A percentile compares a stretch with the other conserved stretches of the same genome.
These are phyloP conservation scores for Dioscorea dumetorum DNA, from an alignment of 106 monocot species.

Conservation along the genomic window DNA sequence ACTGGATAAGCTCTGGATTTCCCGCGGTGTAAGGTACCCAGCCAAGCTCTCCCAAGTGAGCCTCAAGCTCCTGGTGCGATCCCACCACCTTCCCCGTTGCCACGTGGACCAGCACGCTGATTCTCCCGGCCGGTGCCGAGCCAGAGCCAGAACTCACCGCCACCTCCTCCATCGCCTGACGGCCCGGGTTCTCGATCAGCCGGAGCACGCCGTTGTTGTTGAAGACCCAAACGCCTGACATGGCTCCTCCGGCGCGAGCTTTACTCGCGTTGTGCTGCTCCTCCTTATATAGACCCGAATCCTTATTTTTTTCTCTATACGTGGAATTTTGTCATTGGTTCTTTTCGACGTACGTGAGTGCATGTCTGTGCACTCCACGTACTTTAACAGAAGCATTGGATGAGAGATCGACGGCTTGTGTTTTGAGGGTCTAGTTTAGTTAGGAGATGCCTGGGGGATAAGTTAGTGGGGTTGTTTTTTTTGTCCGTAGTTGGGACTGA, in stretches of 20 bases:
- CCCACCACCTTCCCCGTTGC: neutral
- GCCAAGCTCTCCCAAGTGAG: neutral
- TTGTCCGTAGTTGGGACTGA: too few species aligned
- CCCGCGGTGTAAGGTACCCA: neutral
- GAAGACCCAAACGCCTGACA: constrained; percentile 2
- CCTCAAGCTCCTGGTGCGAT: neutral
- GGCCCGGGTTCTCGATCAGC: neutral
- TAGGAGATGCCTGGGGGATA: neutral
- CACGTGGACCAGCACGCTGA: neutral
- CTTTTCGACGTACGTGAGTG: neutral
- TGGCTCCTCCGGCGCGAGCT: neutral
- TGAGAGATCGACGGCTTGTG: too few species aligned
- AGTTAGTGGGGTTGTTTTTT: neutral
- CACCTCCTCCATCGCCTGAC: neutral
- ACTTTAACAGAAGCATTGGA: neutral
- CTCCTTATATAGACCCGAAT: neutral
- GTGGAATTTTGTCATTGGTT: neutral
- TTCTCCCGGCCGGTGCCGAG: neutral
- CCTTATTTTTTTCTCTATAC: neutral
- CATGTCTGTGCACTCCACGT: neutral
- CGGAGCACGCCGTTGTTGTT: neutral
- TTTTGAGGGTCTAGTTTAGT: too few species aligned
- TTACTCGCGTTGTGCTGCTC: neutral
- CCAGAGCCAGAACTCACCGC: neutral
- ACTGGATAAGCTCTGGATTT: constrained; percentile 1